These are phyloP conservation scores for Rhodotorula sp. DNA, from an alignment of 1,284 basidiomycete genomes.

Conservation along the genomic window DNA sequence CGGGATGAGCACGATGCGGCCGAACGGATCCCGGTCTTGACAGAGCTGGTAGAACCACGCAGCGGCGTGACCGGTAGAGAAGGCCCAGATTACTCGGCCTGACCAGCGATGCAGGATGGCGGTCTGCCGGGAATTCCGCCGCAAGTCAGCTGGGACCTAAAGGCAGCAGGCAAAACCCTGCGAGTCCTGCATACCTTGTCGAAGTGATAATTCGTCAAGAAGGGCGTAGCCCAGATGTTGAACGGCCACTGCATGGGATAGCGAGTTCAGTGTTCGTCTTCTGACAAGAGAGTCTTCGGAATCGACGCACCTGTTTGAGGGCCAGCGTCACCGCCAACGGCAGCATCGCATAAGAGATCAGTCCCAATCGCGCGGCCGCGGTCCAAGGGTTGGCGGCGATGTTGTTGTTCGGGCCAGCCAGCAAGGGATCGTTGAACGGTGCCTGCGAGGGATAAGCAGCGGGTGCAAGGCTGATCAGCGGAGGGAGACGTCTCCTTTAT, in stretches of 20 bases:
- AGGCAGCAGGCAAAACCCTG: not conserved
- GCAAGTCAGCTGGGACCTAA: slow-evolving; percentile 13
- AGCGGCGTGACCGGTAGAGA: slow-evolving; percentile 66
- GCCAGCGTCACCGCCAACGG: slow-evolving; percentile 75
- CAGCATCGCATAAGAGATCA: slow-evolving; percentile 74
- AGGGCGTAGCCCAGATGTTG: slow-evolving; percentile 70
- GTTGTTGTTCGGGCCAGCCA: slow-evolving; percentile 57
- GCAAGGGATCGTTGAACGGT: slow-evolving; percentile 42
- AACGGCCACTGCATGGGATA: slow-evolving; percentile 61
- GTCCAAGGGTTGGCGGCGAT: slow-evolving; percentile 78
- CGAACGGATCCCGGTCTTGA: slow-evolving; percentile 62
- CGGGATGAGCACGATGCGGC: slow-evolving; percentile 60
- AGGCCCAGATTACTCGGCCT: slow-evolving; percentile 67
- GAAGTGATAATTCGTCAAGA: slow-evolving; percentile 67
- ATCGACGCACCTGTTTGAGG: slow-evolving; percentile 58
- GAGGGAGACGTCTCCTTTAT: not conserved
- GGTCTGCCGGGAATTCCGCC: slow-evolving; percentile 17
- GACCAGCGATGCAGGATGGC: slow-evolving; percentile 42
- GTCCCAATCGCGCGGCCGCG: slow-evolving; percentile 66
- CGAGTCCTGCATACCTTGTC: slow-evolving; percentile 65
- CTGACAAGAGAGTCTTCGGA: not conserved
- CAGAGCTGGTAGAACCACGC: slow-evolving; percentile 74
- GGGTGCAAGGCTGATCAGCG: not conserved
- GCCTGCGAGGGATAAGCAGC: slow-evolving; percentile 10
- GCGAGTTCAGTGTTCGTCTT: not conserved